phyloP scores from a whole-genome alignment of 2,329 filamentous ascomycete genomes.

The Aureobasidium mangrovei region DNA sequence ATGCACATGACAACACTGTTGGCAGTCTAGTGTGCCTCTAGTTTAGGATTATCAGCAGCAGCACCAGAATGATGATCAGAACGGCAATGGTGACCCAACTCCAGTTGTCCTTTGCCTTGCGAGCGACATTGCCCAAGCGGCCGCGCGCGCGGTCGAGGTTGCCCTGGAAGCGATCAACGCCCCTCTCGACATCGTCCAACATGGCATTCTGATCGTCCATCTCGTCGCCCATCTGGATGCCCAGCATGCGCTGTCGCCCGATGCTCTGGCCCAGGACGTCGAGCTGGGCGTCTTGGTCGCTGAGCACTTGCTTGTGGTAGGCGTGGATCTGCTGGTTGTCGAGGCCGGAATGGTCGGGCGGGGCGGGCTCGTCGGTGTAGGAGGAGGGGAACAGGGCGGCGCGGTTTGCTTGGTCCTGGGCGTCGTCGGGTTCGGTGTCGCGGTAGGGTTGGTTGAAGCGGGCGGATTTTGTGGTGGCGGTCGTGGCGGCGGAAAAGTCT shows the following conservation, averaged over 20 bases:
- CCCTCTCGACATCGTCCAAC: slow-evolving; percentile 79
- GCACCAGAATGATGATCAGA: slow-evolving; percentile 70
- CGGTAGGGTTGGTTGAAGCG: slow-evolving; percentile 60
- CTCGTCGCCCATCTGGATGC: slow-evolving; percentile 94
- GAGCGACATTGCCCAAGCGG: slow-evolving; percentile 61
- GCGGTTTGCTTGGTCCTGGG: slow-evolving; percentile 42
- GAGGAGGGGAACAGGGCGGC: slow-evolving; percentile 49
- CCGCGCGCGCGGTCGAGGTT: slow-evolving; percentile 67
- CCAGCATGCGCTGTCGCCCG: slow-evolving; percentile 79
- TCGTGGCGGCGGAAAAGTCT: slow-evolving; percentile 55
- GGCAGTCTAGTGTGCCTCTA: not conserved
- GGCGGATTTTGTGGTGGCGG: slow-evolving; percentile 55
- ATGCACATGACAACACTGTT: not conserved
- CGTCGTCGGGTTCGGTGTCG: slow-evolving; percentile 32
- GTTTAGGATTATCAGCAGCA: slow-evolving; percentile 52
- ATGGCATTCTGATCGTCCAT: slow-evolving; percentile 82
- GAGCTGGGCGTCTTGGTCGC: slow-evolving; percentile 90
- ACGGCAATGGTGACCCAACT: slow-evolving; percentile 74
- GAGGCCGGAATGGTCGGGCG: slow-evolving; percentile 48
- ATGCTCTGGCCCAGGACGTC: slow-evolving; percentile 81
- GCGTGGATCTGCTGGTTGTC: slow-evolving; percentile 78
- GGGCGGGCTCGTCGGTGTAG: slow-evolving; percentile 58
- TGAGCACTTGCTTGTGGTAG: slow-evolving; percentile 71
- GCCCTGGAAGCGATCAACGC: slow-evolving; percentile 70
- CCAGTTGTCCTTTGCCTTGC: slow-evolving; percentile 74